phyloP scores from a whole-genome alignment of 225 moss, liverwort and hornwort genomes.

The Sphagnum contortum region DNA sequence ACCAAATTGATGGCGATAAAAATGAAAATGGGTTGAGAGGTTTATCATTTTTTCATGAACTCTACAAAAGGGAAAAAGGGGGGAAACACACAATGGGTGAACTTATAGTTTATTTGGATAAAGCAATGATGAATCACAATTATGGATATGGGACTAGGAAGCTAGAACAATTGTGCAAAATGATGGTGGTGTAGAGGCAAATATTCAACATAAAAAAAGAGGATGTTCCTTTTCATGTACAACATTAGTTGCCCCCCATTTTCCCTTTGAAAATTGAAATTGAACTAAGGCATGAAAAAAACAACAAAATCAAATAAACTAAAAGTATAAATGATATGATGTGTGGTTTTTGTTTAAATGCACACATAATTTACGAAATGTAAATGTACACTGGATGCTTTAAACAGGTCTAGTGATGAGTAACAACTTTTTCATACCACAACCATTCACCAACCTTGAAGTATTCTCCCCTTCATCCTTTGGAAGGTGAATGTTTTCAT shows the following conservation, averaged over 20 bases:
- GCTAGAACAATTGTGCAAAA: background rate
- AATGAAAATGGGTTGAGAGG: background rate
- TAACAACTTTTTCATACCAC: constrained; percentile 66
- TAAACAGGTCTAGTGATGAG: constrained; percentile 43
- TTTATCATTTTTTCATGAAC: background rate
- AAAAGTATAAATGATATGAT: background rate
- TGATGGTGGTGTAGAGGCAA: constrained; percentile 18
- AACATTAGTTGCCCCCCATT: background rate
- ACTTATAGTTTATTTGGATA: background rate
- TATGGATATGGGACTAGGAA: constrained; percentile 5
- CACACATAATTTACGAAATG: background rate
- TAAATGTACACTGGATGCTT: background rate
- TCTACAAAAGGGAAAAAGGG: background rate
- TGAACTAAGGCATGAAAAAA: background rate
- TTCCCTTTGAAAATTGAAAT: background rate
- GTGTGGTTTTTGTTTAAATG: background rate
- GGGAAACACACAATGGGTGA: background rate
- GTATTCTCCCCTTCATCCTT: constrained; percentile 8
- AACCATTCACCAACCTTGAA: constrained; percentile 20
- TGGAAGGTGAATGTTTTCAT: constrained; percentile 17
- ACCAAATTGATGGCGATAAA: too few relatives aligned
- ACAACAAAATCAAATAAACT: background rate
- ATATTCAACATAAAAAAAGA: constrained; percentile 28
- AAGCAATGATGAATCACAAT: background rate
- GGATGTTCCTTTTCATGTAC: constrained; percentile 31